A percentile compares a stretch with the other conserved stretches of the same genome.
phyloP scores from a whole-genome alignment of 345 rosid species.

The Ricinus communis region DNA sequence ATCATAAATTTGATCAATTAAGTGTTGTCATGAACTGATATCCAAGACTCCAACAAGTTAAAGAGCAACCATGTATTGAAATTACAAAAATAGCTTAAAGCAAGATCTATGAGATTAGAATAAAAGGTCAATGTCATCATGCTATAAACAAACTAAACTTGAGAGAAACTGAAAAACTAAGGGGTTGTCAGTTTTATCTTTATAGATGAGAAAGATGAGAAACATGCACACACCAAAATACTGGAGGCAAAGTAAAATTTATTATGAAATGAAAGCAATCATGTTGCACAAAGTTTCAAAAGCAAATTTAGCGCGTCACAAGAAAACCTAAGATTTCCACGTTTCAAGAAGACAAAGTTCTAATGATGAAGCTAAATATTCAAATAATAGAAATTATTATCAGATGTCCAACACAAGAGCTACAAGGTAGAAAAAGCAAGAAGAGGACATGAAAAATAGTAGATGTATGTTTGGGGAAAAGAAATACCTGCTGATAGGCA shows the following conservation, averaged over 20 bases:
- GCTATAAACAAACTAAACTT: not conserved
- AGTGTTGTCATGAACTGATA: not conserved
- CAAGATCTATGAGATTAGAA: not conserved
- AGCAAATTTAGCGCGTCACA: too few species aligned
- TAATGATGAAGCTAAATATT: not conserved
- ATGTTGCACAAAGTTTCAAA: too few species aligned
- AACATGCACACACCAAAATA: too few species aligned
- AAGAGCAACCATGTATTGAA: not conserved
- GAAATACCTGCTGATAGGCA: constrained; percentile 92
- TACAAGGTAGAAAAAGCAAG: not conserved
- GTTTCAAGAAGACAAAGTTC: not conserved
- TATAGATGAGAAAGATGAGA: too few species aligned
- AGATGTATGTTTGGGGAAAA: not conserved
- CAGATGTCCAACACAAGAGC: not conserved
- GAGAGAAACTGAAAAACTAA: too few species aligned
- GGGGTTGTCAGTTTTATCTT: too few species aligned
- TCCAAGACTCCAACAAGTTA: not conserved
- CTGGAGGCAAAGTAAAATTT: too few species aligned
- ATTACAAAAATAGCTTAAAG: not conserved
- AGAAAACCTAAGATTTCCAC: not conserved
- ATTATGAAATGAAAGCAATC: too few species aligned
- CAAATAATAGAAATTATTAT: not conserved
- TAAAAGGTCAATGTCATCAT: not conserved
- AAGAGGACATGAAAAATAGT: not conserved
- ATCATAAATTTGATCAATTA: not conserved